Conservation (phyloP, 108 stramenopile genomes). For the Nannochloropsis granulata region DNA sequence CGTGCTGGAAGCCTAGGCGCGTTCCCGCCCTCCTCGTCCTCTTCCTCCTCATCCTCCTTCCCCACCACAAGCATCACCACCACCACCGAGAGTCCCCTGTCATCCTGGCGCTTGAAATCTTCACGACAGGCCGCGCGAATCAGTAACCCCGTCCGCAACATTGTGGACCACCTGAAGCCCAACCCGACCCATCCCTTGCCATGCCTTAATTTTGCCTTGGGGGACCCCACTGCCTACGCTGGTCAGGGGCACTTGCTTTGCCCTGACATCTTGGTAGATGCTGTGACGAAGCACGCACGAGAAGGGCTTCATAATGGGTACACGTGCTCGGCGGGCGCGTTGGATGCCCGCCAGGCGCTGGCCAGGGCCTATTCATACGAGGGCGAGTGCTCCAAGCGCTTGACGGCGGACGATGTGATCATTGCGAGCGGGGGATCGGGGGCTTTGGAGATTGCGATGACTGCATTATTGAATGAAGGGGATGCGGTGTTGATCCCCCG, state of each 20-base stretch:
- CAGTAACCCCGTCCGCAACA: conserved; percentile 60
- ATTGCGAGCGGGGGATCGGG: conserved; percentile 76
- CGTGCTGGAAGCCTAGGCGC: too few relatives aligned
- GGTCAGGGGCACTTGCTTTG: background rate
- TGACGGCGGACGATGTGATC: conserved; percentile 62
- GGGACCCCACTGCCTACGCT: conserved; percentile 51
- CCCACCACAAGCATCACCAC: background rate
- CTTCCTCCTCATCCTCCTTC: background rate
- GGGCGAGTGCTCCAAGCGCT: background rate
- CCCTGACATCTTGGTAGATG: background rate
- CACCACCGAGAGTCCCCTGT: too few relatives aligned
- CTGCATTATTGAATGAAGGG: conserved; percentile 52
- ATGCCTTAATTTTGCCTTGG: conserved; percentile 27
- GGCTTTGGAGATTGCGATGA: conserved; percentile 61
- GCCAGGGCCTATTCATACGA: conserved; percentile 27
- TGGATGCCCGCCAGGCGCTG: conserved; percentile 55
- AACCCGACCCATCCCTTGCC: conserved; percentile 2
- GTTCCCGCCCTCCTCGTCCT: too few relatives aligned
- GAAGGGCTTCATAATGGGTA: conserved; percentile 42
- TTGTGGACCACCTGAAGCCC: conserved; percentile 60
- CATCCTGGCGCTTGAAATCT: background rate
- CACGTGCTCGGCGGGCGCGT: conserved; percentile 55
- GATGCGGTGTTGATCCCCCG: conserved; percentile 59
- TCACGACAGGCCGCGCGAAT: conserved; percentile 44
- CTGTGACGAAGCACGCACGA: background rate